Evolutionary conservation across 1,284 basidiomycete genomes (phyloP).

Genomic region (Laetiporus sulphureus): DNA sequence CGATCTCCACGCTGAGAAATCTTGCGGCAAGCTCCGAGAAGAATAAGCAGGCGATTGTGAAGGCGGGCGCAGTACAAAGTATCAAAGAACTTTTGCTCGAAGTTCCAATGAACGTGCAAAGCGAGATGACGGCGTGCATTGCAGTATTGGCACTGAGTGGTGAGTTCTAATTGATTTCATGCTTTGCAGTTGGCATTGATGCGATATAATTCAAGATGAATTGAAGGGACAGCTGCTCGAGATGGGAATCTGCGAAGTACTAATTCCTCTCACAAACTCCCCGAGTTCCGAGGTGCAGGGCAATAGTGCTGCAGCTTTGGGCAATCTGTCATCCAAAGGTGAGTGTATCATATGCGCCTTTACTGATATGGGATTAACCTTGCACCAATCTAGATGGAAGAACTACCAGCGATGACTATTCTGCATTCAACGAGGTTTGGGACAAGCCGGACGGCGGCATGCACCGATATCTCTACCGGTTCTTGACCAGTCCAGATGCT

Average conservation of each 20-base stretch:
- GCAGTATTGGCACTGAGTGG: constrained; percentile 92
- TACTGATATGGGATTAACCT: constrained; percentile 3
- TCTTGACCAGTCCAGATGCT: constrained; percentile 92
- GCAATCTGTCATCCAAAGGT: constrained; percentile 97
- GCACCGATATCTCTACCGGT: constrained; percentile 92
- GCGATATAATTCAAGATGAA: constrained; percentile 56
- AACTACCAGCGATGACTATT: constrained; percentile 87
- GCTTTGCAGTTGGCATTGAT: background rate
- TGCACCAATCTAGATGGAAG: constrained; percentile 59
- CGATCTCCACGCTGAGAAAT: constrained; percentile 97
- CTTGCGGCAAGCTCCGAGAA: constrained; percentile 96
- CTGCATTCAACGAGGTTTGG: constrained; percentile 98
- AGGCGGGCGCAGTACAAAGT: constrained; percentile 96
- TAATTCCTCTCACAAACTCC: constrained; percentile 96
- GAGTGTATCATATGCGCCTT: constrained; percentile 12
- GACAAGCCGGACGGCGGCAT: constrained; percentile 96
- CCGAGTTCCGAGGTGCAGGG: constrained; percentile 98
- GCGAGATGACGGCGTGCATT: constrained; percentile 99
- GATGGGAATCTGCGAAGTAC: constrained; percentile 97
- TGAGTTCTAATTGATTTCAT: constrained; percentile 30
- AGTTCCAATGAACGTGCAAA: constrained; percentile 96
- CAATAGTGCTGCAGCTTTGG: constrained; percentile 95
- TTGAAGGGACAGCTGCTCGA: constrained; percentile 93
- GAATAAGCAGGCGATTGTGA: constrained; percentile 98
- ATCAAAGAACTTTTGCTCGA: constrained; percentile 96